Evolutionary conservation across 768 basidiomycete genomes (phyloP), one percentile per base, ranked within the genome.

Genomic region (Leucogyrophana mollusca): DNA sequence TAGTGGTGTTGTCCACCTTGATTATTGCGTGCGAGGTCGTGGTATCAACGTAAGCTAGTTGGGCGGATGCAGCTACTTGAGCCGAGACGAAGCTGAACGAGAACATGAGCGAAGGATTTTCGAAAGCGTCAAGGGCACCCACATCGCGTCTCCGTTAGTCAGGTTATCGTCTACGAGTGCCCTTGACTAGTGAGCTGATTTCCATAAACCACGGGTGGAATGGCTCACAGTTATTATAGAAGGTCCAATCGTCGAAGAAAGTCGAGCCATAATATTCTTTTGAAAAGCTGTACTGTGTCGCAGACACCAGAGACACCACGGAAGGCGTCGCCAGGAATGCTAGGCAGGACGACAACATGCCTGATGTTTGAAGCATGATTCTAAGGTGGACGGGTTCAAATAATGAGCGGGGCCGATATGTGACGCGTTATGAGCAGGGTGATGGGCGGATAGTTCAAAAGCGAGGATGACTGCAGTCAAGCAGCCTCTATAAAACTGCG

Each of bases 11-110:
- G 67, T 90, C 88, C 10, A 90, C 86, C 56, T 76, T 79, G 58
- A 90, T 84, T 56, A 90, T 79, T 2, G 87, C 87, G 50, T 85
- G 84, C 11, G 82, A 83, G 3, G 85, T 83, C 14, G 69, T 52
- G 7, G 73, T 21, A 52, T 90, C 83, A 34, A 87, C 74, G 55
- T 74, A 87, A 2, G 83, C 77, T 27, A 88, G 78, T 46, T 76
- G 63, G 30, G 73, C 64, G 5, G 74, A 66, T 25, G 66, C 58
- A 3, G 77, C 83, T 11, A 67, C 66, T 40, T 57, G 49, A 9
- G 60, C 61, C 1, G 74, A 76, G 34, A 81, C 68, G 54, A 76
- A 85, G 35, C 79, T 81, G 47, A 33, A 14, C n/a, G 39, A 43
- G 49, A 24, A 41, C 51, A 20, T 24, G 38, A 44, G 9, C 40